Conservation (phyloP, 495 filamentous ascomycete species). For the Aspergillus haitiensis region DNA sequence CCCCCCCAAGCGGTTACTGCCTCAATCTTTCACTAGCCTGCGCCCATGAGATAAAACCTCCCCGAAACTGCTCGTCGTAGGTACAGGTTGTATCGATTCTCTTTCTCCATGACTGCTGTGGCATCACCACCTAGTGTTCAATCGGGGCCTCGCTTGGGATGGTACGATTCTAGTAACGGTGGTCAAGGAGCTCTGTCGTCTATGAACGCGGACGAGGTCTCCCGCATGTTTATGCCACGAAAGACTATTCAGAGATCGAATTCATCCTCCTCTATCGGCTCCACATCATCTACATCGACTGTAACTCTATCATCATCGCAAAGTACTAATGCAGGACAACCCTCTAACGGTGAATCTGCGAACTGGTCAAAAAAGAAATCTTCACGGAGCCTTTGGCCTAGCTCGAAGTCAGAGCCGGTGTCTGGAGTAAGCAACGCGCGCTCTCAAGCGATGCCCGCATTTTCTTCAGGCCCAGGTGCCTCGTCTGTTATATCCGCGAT, state of each 20-base stretch:
- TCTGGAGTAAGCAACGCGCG: constrained; percentile 61
- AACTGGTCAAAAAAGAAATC: constrained; percentile 67
- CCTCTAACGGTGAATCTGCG: constrained; percentile 43
- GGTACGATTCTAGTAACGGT: constrained; percentile 65
- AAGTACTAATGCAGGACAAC: constrained; percentile 51
- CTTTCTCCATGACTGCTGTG: constrained; percentile 89
- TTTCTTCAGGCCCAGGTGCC: constrained; percentile 66
- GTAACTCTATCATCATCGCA: constrained; percentile 38
- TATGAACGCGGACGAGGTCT: constrained; percentile 83
- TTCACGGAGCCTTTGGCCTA: constrained; percentile 70
- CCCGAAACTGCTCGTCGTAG: constrained; percentile 12
- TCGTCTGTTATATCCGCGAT: constrained; percentile 69
- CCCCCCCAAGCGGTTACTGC: constrained; percentile 7
- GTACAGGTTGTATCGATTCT: constrained; percentile 24
- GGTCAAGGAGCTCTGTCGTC: constrained; percentile 71
- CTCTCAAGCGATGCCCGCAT: constrained; percentile 60
- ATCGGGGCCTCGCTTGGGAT: constrained; percentile 62
- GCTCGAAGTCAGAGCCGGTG: constrained; percentile 65
- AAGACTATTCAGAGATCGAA: constrained; percentile 82
- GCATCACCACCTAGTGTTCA: constrained; percentile 89
- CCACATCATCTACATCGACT: constrained; percentile 54
- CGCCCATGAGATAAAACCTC: constrained; percentile 25
- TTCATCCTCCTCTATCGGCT: constrained; percentile 82
- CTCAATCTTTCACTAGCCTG: constrained; percentile 20
- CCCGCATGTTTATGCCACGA: constrained; percentile 83